Evolutionary conservation across 2,329 filamentous ascomycete genomes (phyloP).

Genomic region (Berkeleyomyces rouxiae): DNA sequence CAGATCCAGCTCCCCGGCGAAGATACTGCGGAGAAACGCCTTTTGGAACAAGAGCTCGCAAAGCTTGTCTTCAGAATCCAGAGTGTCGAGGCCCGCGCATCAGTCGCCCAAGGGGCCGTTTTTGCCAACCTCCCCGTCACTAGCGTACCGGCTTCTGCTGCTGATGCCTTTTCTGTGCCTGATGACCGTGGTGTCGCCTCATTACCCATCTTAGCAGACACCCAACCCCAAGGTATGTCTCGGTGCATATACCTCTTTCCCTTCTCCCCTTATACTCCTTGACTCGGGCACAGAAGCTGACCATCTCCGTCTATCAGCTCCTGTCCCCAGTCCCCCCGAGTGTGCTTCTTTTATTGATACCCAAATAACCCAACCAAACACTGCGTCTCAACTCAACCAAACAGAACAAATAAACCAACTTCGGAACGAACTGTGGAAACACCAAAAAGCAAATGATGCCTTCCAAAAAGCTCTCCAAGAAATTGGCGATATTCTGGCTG

Average conservation of each 20-base stretch:
- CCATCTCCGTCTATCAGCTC: slow-evolving; percentile 63
- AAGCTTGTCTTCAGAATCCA: slow-evolving; percentile 64
- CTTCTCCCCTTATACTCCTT: slow-evolving; percentile 20
- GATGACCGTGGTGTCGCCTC: slow-evolving; percentile 25
- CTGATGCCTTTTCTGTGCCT: slow-evolving; percentile 44
- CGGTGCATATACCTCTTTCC: neutral
- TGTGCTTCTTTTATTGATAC: slow-evolving; percentile 74
- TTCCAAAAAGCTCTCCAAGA: slow-evolving; percentile 95
- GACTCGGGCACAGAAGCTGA: slow-evolving; percentile 60
- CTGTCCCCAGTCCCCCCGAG: slow-evolving; percentile 73
- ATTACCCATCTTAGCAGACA: slow-evolving; percentile 30
- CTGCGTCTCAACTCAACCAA: slow-evolving; percentile 73
- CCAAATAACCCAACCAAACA: slow-evolving; percentile 62
- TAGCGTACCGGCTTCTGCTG: slow-evolving; percentile 65
- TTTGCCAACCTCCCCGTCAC: slow-evolving; percentile 35
- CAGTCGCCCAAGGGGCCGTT: slow-evolving; percentile 25
- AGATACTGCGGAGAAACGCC: slow-evolving; percentile 56
- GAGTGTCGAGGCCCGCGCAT: slow-evolving; percentile 64
- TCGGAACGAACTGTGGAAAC: slow-evolving; percentile 87
- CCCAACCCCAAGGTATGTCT: slow-evolving; percentile 22
- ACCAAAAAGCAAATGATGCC: slow-evolving; percentile 93
- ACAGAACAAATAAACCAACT: slow-evolving; percentile 69
- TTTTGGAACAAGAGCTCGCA: slow-evolving; percentile 67
- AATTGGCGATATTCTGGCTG: slow-evolving; percentile 93
- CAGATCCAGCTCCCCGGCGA: slow-evolving; percentile 61